A percentile compares a stretch with the other conserved stretches of the same genome.
Conservation (phyloP, 192 early-diverging fungal species). For the Phycomyces blakesleeanus region DNA sequence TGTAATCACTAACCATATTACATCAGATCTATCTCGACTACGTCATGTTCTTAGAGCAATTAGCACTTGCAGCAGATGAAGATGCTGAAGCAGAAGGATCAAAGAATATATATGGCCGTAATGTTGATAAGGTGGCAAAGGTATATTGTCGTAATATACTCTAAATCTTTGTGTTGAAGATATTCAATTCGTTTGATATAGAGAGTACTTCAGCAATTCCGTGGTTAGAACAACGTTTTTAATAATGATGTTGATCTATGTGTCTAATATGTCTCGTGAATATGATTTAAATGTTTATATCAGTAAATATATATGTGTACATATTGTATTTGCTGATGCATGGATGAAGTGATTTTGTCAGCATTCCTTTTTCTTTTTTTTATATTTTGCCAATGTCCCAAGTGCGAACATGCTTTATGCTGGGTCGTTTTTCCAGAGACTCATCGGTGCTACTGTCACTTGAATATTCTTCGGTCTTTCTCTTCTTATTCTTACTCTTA, state of each 20-base stretch:
- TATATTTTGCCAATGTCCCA: neutral
- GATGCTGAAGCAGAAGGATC: neutral
- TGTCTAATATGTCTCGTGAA: no score
- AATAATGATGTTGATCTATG: neutral
- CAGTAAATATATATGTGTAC: no score
- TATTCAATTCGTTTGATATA: neutral
- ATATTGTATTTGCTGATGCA: no score
- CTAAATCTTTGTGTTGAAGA: neutral
- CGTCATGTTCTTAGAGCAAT: slow-evolving; percentile 7
- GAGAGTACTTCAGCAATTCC: neutral
- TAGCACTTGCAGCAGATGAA: slow-evolving; percentile 12
- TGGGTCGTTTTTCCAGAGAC: neutral
- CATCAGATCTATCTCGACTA: slow-evolving; percentile 13
- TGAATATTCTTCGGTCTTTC: slow-evolving; percentile 10
- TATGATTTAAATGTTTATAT: no score
- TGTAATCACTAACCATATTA: neutral
- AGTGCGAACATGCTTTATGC: neutral
- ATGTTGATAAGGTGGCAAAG: neutral
- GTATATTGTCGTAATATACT: neutral
- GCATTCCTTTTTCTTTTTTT: neutral
- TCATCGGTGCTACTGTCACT: neutral
- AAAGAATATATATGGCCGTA: neutral
- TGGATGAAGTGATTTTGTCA: no score
- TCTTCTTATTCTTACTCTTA: slow-evolving; percentile 12
- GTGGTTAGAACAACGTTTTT: neutral